Evolutionary conservation across 176 grass and related monocot genomes (phyloP).

Genomic region (Lolium multiflorum): DNA sequence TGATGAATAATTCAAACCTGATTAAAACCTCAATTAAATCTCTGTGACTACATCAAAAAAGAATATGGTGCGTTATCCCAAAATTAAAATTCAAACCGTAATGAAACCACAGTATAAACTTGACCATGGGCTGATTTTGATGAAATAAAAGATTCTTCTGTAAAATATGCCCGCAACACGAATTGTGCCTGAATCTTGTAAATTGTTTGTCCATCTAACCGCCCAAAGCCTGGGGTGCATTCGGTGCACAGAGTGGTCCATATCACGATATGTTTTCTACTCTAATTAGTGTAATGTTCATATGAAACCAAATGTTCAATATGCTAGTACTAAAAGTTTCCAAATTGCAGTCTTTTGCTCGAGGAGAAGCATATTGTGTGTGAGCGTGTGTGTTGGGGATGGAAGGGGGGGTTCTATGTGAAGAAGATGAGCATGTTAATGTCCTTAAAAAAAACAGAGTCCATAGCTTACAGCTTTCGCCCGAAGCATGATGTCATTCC

Average conservation of each 20-base stretch:
- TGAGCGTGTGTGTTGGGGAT: background rate
- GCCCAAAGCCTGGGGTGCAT: background rate
- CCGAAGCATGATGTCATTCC: slow-evolving; percentile 16
- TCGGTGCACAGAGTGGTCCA: background rate
- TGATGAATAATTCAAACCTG: background rate
- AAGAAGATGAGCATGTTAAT: background rate
- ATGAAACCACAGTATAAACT: background rate
- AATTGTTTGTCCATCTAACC: background rate
- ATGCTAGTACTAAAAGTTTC: slow-evolving; percentile 24
- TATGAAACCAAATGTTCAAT: slow-evolving; percentile 23
- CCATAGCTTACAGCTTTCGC: background rate
- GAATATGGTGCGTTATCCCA: background rate
- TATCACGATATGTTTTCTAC: background rate
- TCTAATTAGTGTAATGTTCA: slow-evolving; percentile 2
- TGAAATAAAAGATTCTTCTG: background rate
- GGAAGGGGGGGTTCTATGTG: background rate
- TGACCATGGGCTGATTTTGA: background rate
- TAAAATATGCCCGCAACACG: background rate
- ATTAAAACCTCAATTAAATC: background rate
- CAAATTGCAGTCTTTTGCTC: background rate
- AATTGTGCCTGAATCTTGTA: background rate
- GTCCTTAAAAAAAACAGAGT: background rate
- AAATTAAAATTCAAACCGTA: background rate
- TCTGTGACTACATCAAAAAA: background rate
- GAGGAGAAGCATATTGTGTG: slow-evolving; percentile 6